Base-by-base conservation (phyloP, 306 rosid species). In the Cucumis cinereus region DNA sequence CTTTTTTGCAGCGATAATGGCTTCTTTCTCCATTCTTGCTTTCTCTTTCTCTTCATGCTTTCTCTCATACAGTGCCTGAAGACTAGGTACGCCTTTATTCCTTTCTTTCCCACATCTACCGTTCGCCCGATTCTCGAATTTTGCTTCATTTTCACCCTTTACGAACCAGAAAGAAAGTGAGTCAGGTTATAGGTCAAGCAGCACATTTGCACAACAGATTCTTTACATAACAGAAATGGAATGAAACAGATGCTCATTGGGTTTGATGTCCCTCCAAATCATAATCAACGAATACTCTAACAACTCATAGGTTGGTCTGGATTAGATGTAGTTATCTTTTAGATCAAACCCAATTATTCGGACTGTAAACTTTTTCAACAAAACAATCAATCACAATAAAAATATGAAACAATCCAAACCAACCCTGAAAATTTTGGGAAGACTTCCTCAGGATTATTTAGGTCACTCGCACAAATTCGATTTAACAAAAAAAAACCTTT, bases 1-100 rank as follows among this genome's bases (percentile, higher is more conserved):
- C 77, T 81, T 93, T 81, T 64, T 86, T 47, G 82, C 87, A 43
- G 73, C 81, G 36, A 84, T 79, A 16, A 52, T 67, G 22, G 89
- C 89, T 78, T 89, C 95, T 80, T 83, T 85, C 84, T 88, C 97
- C 83, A 72, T 81, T 77, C 90, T 86, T 77, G 80, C 89, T 75
- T 81, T 86, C 86, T 88, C 90, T 38, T 75, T 83, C 84, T 87
- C 89, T 79, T 89, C 86, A 71, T 77, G 87, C 76, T 85, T 78
- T 85, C 80, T 91, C 82, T 80, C 82, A 62, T 86, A 87, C 79
- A 88, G 16, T 78, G 81, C 81, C 75, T 82, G 78, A 78, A 93
- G 79, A 84, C 85, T 87, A 75, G 76, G 58, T 26, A 78, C 49
- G 24, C 87, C 78, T 10, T 68, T 58, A 75, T 82, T 83, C 79